Evolutionary conservation across 306 rosid species (phyloP).

Genomic region (Albizia julibrissin): DNA sequence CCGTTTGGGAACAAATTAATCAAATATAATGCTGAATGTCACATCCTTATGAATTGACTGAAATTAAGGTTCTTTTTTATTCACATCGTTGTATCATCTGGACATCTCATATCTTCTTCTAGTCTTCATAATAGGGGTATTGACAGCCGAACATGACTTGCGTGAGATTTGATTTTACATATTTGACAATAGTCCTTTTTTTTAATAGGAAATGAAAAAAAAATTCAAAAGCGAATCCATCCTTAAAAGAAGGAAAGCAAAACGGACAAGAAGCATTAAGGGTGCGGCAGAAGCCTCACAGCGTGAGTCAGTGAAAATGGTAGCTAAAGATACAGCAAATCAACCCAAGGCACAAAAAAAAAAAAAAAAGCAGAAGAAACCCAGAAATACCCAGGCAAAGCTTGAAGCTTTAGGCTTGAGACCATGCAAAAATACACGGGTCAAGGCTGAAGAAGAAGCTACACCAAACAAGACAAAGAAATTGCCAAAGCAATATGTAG

Average conservation of each 20-base stretch:
- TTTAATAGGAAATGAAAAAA: too few species aligned
- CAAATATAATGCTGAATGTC: neutral
- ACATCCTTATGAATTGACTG: neutral
- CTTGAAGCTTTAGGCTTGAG: neutral
- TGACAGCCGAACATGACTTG: neutral
- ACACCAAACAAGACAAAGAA: neutral
- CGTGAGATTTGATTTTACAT: constrained; percentile 7
- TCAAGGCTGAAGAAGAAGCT: constrained; percentile 16
- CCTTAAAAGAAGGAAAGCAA: constrained; percentile 47
- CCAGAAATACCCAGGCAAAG: constrained; percentile 37
- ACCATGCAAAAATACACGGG: constrained; percentile 20
- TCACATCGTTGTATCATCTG: neutral
- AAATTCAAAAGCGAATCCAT: neutral
- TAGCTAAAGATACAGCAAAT: neutral
- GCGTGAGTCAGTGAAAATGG: neutral
- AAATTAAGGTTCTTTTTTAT: neutral
- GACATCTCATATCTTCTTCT: neutral
- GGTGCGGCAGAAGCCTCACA: constrained; percentile 13
- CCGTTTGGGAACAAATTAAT: neutral
- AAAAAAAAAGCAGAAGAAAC: constrained; percentile 31
- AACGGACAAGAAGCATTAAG: constrained; percentile 17
- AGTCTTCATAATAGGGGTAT: neutral
- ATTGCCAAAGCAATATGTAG: neutral
- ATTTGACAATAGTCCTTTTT: neutral
- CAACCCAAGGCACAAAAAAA: constrained; percentile 27